A percentile compares a stretch with the other conserved stretches of the same genome.
Conservation (phyloP, 1,139 yeast genomes). For the Suhomyces wounanorum region DNA sequence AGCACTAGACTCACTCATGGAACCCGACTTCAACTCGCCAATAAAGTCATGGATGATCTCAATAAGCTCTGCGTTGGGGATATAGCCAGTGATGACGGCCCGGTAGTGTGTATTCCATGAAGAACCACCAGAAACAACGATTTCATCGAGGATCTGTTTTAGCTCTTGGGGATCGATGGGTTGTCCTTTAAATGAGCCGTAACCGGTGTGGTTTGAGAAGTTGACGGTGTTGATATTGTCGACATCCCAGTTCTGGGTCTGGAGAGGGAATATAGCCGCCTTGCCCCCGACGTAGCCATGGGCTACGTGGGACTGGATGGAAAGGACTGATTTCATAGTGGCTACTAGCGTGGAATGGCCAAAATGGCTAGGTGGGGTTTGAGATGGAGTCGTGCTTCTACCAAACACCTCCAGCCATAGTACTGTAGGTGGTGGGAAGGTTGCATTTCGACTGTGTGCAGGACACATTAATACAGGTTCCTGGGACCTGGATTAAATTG, state of each 20-base stretch:
- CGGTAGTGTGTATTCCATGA: conserved; percentile 13
- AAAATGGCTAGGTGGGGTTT: not conserved
- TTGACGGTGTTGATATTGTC: conserved; percentile 45
- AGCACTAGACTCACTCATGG: not conserved
- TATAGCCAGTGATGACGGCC: conserved; percentile 34
- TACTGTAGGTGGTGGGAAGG: too few species aligned
- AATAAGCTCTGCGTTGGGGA: conserved; percentile 37
- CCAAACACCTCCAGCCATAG: not conserved
- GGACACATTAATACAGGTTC: not conserved
- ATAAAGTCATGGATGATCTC: conserved; percentile 18
- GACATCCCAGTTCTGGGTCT: conserved; percentile 47
- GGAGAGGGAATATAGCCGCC: conserved; percentile 47
- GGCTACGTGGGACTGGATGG: conserved; percentile 47
- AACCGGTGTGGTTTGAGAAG: conserved; percentile 50
- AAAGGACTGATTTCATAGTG: conserved; percentile 26
- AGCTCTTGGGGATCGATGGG: conserved; percentile 15
- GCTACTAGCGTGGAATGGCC: not conserved
- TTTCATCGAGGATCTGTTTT: conserved; percentile 5
- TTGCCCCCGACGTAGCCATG: conserved; percentile 51
- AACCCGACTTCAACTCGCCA: conserved; percentile 12
- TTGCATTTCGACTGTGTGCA: not conserved
- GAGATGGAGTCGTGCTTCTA: not conserved
- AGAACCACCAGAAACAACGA: conserved; percentile 6
- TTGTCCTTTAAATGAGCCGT: conserved; percentile 40
- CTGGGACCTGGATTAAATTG: not conserved